Evolutionary conservation across 2,329 filamentous ascomycete genomes (phyloP).

Genomic region (Monilinia fructigena): DNA sequence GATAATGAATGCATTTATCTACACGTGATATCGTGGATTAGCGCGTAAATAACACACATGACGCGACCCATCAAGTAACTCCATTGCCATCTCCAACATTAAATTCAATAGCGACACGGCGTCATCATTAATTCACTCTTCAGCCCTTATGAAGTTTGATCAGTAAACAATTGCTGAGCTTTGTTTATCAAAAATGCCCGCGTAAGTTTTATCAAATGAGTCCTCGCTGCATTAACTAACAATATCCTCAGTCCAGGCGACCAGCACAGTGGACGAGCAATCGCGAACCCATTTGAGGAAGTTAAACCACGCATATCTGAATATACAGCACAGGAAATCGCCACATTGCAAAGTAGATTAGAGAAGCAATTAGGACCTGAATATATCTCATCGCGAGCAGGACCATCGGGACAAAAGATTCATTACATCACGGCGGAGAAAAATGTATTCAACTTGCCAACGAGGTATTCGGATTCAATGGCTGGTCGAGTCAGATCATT

Average conservation of each 20-base stretch:
- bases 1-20: not conserved
- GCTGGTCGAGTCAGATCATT: conserved; percentile 95
- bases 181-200: conserved; percentile 44
- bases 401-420: conserved; percentile 80
- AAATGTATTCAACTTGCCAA: conserved; percentile 92
- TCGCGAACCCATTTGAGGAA: conserved; percentile 81
- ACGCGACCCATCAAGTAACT: conserved; percentile 14
- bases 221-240: conserved; percentile 23
- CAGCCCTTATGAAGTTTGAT: conserved; percentile 4
- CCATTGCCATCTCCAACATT: not conserved
- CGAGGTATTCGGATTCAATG: conserved; percentile 94
- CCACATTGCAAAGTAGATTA: conserved; percentile 79
- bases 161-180: conserved; percentile 19
- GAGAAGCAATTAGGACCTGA: conserved; percentile 95
- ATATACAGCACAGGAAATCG: conserved; percentile 88
- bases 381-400: conserved; percentile 84
- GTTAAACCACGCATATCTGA: conserved; percentile 64
- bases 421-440: conserved; percentile 97
- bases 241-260: conserved; percentile 59
- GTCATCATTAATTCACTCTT: not conserved
- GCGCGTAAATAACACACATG: conserved; percentile 12
- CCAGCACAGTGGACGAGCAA: conserved; percentile 55
- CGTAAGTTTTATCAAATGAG: conserved; percentile 41
- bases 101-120: not conserved
- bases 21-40: conserved; percentile 23